phyloP scores from a whole-genome alignment of 805 yeast species.

The Candida namnaoensis region DNA sequence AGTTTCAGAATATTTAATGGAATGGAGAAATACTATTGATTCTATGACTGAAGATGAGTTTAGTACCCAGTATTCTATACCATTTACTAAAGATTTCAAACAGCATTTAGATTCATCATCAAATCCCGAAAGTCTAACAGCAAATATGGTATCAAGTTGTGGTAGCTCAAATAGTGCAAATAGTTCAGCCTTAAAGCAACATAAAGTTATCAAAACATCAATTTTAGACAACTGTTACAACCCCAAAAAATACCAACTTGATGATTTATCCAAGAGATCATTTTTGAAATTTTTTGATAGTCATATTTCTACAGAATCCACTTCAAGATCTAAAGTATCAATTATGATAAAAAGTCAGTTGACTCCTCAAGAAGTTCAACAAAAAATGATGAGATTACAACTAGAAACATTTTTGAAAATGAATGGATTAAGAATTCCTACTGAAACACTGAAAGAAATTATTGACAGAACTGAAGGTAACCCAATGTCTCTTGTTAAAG shows the following conservation, averaged over 20 bases:
- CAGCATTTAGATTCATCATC: constrained; percentile 6
- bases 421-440: constrained; percentile 38
- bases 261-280: constrained; percentile 16
- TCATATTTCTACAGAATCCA: constrained; percentile 27
- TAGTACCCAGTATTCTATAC: constrained; percentile 20
- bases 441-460: constrained; percentile 28
- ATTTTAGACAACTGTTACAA: constrained; percentile 33
- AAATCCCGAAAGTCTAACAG: constrained; percentile 26
- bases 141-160: constrained; percentile 24
- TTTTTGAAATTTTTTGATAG: constrained; percentile 27
- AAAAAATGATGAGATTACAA: constrained; percentile 27
- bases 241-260: constrained; percentile 15
- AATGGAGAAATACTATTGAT: constrained; percentile 27
- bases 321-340: constrained; percentile 26
- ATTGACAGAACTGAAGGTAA: constrained; percentile 29
- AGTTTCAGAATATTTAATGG: constrained; percentile 37
- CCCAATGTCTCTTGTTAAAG: constrained; percentile 27
- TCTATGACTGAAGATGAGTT: constrained; percentile 27
- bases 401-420: constrained; percentile 34
- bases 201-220: constrained; percentile 40
- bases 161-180: constrained; percentile 21
- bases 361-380: constrained; percentile 25
- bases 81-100: constrained; percentile 20
- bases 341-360: constrained; percentile 30
- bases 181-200: constrained; percentile 25